Evolutionary conservation across 169 alveolate genomes (phyloP), one percentile per base, ranked within the genome.

Genomic region (Miamiensis avidus): DNA sequence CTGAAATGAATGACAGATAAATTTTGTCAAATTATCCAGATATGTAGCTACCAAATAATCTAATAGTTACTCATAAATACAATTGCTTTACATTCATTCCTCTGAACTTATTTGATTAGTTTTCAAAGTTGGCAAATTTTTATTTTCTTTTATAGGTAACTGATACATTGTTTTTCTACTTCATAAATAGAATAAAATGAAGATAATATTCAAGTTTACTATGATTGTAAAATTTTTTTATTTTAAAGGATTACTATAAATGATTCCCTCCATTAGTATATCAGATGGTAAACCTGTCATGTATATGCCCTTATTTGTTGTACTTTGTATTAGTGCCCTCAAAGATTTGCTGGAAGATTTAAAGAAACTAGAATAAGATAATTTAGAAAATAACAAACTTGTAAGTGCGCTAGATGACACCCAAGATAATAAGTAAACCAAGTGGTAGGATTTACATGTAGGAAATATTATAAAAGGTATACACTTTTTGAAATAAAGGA

Each of bases 271-370:
- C 81, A 84, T 85, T 77, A 86, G 89, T 64, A 85, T 85, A 20
- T 34, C 86, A 0, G 81, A 85, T 49, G 89, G 89, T 11, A 32
- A 78, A 74, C 84, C 93, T 78, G 83, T 90, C 69, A 81, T 87
- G 77, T 82, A 86, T 29, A 79, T 89, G n/a, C 92, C 92, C 29
- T 83, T 89, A 31, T 83, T 83, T 91, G 86, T 93, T 76, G 96
- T 97, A 16, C 89, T 97, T 33, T 74, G 89, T 25, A 97, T 97
- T 33, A 89, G 97, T 25, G 89, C 94, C 90, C 83, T 92, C n/a
- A 92, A 95, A 82, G 98, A 95, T 81, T 92, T 93, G 15, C 83
- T 91, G 30, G 98, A 95, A 85, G 98, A 95, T 88, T 84, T 81
- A 69, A 89, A 90, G 83, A 88, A 94, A 82, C 88, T 90, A 29